phyloP scores from a whole-genome alignment of 108 stramenopile genomes.

The Schizochytrium sp. region DNA sequence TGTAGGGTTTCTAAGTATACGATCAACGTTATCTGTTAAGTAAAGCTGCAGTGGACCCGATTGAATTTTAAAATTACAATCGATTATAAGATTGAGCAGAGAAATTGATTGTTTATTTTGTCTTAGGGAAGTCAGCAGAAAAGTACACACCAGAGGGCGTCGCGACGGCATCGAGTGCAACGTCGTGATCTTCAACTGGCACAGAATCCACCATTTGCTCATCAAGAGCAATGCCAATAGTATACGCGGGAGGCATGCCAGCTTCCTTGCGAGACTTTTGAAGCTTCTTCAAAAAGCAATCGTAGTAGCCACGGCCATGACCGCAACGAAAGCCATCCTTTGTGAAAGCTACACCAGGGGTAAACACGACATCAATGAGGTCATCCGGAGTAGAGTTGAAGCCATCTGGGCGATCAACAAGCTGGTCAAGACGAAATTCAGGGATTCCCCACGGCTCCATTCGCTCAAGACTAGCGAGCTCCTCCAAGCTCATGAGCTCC shows the following conservation, averaged over 20 bases:
- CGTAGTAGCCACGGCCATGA: conserved; percentile 58
- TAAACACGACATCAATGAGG: background rate
- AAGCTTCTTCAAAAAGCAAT: conserved; percentile 52
- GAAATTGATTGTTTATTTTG: too few species aligned
- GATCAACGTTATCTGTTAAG: too few species aligned
- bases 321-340: background rate
- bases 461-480: conserved; percentile 8
- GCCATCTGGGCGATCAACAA: background rate
- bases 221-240: conserved; percentile 16
- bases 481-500: conserved; percentile 2
- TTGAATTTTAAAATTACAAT: too few species aligned
- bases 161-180: conserved; percentile 2
- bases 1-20: too few species aligned
- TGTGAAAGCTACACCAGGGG: conserved; percentile 51
- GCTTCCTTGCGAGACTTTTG: conserved; percentile 28
- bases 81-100: too few species aligned
- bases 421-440: conserved; percentile 18
- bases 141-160: conserved; percentile 39
- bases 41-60: too few species aligned
- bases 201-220: conserved; percentile 34
- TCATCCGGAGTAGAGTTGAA: background rate
- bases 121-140: background rate
- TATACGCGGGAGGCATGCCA: conserved; percentile 11
- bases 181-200: conserved; percentile 48
- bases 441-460: conserved; percentile 22